A percentile compares a stretch with the other conserved stretches of the same genome.
phyloP scores from a whole-genome alignment of 164 flowering plant species.

The Pachysandra terminalis region DNA sequence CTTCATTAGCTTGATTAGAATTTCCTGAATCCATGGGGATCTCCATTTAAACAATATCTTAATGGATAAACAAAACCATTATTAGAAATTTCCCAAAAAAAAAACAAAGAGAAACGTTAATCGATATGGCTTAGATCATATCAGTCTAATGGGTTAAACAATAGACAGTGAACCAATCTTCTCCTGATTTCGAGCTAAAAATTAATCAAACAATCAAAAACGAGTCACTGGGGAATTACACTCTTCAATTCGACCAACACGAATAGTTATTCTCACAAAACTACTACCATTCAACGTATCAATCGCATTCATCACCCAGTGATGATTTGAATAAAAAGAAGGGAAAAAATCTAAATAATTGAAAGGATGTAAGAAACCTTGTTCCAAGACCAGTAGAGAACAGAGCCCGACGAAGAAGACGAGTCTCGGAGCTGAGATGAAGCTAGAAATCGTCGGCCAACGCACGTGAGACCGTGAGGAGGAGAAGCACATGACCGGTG shows the following conservation, averaged over 20 bases:
- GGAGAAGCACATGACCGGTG: constrained; percentile 59
- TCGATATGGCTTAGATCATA: too few relatives aligned
- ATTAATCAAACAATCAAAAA: too few relatives aligned
- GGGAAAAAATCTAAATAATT: background rate
- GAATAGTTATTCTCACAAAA: background rate
- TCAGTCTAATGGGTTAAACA: too few relatives aligned
- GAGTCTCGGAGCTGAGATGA: constrained; percentile 72
- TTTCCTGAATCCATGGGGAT: too few relatives aligned
- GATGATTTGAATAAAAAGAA: background rate
- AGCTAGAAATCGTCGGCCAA: constrained; percentile 61
- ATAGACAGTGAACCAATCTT: too few relatives aligned
- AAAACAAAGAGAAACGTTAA: too few relatives aligned
- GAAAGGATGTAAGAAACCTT: constrained; percentile 43
- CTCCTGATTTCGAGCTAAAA: background rate
- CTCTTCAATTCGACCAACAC: background rate
- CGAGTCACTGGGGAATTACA: too few relatives aligned
- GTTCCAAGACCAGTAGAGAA: constrained; percentile 81
- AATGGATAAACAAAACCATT: too few relatives aligned
- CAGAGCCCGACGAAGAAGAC: constrained; percentile 53
- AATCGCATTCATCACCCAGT: constrained; percentile 1
- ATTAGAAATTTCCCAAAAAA: too few relatives aligned
- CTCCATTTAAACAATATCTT: too few relatives aligned
- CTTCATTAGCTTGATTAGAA: too few relatives aligned
- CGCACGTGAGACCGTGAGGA: constrained; percentile 62
- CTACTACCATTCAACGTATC: background rate